phyloP scores from a whole-genome alignment of 768 basidiomycete species.

The Coprinellus micaceus region DNA sequence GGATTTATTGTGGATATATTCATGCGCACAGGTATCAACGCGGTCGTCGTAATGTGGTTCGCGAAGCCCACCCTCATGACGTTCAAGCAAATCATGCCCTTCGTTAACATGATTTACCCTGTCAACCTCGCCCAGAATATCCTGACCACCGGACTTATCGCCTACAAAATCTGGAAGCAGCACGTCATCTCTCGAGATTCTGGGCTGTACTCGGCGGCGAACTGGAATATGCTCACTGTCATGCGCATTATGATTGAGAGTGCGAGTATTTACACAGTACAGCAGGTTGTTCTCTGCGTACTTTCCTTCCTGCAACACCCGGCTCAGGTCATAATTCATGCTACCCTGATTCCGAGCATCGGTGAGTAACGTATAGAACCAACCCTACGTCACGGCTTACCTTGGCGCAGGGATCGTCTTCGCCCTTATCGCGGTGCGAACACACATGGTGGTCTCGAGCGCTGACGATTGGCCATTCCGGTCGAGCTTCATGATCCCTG shows the following conservation, averaged over 20 bases:
- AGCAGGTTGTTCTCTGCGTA: conserved; percentile 25
- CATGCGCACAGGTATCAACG: conserved; percentile 16
- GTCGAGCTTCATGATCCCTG: conserved; percentile 5
- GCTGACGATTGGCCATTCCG: conserved; percentile 1
- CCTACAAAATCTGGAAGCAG: conserved; percentile 24
- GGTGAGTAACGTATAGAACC: conserved; percentile 14
- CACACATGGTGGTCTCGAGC: conserved; percentile 13
- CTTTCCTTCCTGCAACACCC: conserved; percentile 22
- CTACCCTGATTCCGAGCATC: conserved; percentile 27
- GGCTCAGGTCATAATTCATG: conserved; percentile 27
- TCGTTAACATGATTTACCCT: conserved; percentile 23
- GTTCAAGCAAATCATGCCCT: conserved; percentile 5
- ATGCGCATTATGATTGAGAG: conserved; percentile 29
- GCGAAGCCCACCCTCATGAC: conserved; percentile 10
- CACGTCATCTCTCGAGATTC: conserved; percentile 20
- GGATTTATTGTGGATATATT: neutral
- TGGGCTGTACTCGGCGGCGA: conserved; percentile 14
- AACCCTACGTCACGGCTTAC: neutral
- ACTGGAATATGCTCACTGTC: conserved; percentile 16
- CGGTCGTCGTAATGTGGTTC: conserved; percentile 21
- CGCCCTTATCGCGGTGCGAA: conserved; percentile 26
- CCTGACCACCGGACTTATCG: conserved; percentile 25
- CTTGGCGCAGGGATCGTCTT: conserved; percentile 24
- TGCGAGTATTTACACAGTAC: conserved; percentile 26
- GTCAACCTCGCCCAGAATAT: conserved; percentile 24